A percentile compares a stretch with the other conserved stretches of the same genome.
phyloP scores from a whole-genome alignment of 2,329 filamentous ascomycete species.

The Aspergillus carbonarius region DNA sequence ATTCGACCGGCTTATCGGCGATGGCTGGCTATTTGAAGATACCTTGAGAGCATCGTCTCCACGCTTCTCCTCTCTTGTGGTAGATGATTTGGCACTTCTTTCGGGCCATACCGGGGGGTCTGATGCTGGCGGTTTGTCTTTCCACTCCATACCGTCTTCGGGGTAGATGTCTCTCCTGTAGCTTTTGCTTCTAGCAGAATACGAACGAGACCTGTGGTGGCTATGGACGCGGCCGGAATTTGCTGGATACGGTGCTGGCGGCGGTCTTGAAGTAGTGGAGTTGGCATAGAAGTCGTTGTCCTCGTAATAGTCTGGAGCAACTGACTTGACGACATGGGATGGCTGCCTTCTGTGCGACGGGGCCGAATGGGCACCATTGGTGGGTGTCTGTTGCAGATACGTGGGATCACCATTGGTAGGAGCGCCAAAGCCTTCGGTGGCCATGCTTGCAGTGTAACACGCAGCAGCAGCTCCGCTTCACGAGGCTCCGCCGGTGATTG shows the following conservation, averaged over 20 bases:
- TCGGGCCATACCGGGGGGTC: constrained; percentile 11
- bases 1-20: constrained; percentile 32
- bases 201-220: constrained; percentile 21
- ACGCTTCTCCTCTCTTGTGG: constrained; percentile 5
- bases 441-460: constrained; percentile 15
- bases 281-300: constrained; percentile 9
- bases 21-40: constrained; percentile 18
- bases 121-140: constrained; percentile 12
- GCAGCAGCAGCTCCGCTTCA: background rate
- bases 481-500: background rate
- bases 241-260: constrained; percentile 39
- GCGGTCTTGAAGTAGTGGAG: background rate
- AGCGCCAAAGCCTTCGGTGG: constrained; percentile 13
- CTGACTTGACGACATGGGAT: constrained; percentile 6
- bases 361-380: constrained; percentile 21
- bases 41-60: constrained; percentile 10
- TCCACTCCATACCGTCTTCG: constrained; percentile 10
- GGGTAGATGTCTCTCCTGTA: constrained; percentile 9
- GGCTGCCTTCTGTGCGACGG: constrained; percentile 22
- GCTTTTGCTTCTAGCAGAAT: constrained; percentile 25
- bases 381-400: constrained; percentile 10
- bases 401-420: constrained; percentile 12
- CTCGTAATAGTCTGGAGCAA: constrained; percentile 10
- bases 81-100: constrained; percentile 2
- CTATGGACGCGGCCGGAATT: constrained; percentile 24